Percentiles rank a stretch among this genome's conserved stretches.
Evolutionary conservation across 2,329 filamentous ascomycete genomes (phyloP).

Genomic region (Calonectria fujianensis): DNA sequence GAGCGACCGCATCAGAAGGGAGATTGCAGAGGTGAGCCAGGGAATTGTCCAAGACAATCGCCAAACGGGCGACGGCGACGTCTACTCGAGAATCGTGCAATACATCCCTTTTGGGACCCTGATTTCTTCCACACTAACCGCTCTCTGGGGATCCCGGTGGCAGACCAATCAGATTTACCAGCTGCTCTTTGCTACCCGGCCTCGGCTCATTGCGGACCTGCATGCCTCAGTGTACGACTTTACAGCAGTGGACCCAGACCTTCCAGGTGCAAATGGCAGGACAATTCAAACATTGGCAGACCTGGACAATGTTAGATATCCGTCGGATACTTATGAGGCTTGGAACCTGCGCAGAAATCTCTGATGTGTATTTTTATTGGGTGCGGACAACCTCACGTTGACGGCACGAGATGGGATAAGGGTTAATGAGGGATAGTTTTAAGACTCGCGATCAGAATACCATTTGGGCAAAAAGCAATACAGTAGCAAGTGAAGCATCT

Average conservation of each 20-base stretch:
- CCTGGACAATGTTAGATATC: constrained; percentile 10
- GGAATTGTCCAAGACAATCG: not conserved
- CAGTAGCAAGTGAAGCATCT: too few species aligned
- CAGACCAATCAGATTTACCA: constrained; percentile 35
- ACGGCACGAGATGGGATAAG: too few species aligned
- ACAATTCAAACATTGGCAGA: constrained; percentile 15
- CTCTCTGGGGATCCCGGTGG: constrained; percentile 20
- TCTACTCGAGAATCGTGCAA: constrained; percentile 14
- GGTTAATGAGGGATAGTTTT: too few species aligned
- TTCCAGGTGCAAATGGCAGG: not conserved
- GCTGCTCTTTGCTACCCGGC: constrained; percentile 29
- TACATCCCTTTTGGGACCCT: constrained; percentile 25
- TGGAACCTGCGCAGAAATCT: not conserved
- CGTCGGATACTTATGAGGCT: constrained; percentile 21
- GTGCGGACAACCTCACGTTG: too few species aligned
- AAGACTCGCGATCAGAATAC: too few species aligned
- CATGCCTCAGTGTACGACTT: constrained; percentile 25
- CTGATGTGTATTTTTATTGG: too few species aligned
- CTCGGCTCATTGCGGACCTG: constrained; percentile 26
- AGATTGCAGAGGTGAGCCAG: constrained; percentile 3
- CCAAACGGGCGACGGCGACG: constrained; percentile 21
- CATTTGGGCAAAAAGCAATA: too few species aligned
- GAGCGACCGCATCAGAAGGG: not conserved
- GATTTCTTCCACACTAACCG: not conserved
- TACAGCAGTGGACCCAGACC: not conserved